Conservation (phyloP, 495 filamentous ascomycete species). For the Xylaria curta region DNA sequence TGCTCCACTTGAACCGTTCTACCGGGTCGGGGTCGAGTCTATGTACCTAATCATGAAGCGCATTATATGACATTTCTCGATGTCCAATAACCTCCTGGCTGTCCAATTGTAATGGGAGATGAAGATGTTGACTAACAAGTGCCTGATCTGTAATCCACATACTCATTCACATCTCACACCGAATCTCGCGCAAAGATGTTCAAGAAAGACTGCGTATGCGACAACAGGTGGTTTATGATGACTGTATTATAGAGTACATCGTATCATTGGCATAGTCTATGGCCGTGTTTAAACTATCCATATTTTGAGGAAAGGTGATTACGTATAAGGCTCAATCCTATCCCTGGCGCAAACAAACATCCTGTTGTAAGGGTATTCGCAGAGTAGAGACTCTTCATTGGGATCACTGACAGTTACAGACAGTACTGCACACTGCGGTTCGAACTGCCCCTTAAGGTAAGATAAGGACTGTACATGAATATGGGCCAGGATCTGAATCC, state of each 20-base stretch:
- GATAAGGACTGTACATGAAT: neutral
- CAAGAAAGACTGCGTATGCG: no score
- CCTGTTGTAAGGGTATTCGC: neutral
- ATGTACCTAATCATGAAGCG: neutral
- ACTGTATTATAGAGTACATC: neutral
- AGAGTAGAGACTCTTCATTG: no score
- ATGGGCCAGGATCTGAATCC: neutral
- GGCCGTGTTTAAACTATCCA: neutral
- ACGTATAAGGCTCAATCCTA: neutral
- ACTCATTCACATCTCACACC: no score
- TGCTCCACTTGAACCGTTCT: conserved; percentile 54
- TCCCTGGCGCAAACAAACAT: neutral
- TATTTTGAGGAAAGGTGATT: neutral
- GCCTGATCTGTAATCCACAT: no score
- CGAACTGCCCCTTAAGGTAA: neutral
- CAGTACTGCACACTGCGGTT: neutral
- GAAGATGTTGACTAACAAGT: no score
- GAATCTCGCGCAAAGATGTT: no score
- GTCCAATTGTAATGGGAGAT: neutral
- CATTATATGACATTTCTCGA: neutral
- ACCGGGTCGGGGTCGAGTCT: conserved; percentile 44
- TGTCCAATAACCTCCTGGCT: neutral
- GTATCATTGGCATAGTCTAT: neutral
- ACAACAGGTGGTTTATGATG: no score
- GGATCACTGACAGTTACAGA: no score